These are phyloP conservation scores for Ambrosia hybrid DNA, from an alignment of 140 eudicot species.

Conservation along the genomic window DNA sequence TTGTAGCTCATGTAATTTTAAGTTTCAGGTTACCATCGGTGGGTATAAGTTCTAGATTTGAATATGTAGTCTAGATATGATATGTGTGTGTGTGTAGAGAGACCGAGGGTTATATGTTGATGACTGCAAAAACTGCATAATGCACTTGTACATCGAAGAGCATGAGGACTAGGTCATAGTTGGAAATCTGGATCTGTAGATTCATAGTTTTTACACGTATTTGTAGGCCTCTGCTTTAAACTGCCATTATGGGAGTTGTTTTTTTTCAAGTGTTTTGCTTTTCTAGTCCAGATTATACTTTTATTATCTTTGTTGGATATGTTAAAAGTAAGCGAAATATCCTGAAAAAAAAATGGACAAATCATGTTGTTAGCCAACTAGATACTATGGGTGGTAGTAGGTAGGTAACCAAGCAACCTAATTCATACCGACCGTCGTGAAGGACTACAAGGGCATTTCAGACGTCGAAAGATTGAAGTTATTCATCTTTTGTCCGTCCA, in stretches of 20 bases:
- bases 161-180: neutral
- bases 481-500: neutral
- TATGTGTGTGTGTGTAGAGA: neutral
- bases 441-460: neutral
- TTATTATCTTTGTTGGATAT: neutral
- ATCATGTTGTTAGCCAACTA: neutral
- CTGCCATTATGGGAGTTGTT: neutral
- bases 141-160: neutral
- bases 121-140: neutral
- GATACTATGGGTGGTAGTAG: neutral
- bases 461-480: neutral
- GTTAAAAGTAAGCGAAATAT: neutral
- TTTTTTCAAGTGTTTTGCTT: neutral
- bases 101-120: no score
- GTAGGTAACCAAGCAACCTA: conserved; percentile 1
- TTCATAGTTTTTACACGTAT: neutral
- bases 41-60: conserved; percentile 3
- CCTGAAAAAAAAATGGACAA: neutral
- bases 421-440: neutral
- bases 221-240: conserved; percentile 16
- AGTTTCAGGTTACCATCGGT: conserved; percentile 16
- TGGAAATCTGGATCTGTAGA: neutral
- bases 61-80: neutral
- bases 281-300: neutral
- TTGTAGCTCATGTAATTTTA: conserved; percentile 11